These are phyloP conservation scores for Suillus sp. DNA, from an alignment of 768 basidiomycete species.

Conservation along the genomic window DNA sequence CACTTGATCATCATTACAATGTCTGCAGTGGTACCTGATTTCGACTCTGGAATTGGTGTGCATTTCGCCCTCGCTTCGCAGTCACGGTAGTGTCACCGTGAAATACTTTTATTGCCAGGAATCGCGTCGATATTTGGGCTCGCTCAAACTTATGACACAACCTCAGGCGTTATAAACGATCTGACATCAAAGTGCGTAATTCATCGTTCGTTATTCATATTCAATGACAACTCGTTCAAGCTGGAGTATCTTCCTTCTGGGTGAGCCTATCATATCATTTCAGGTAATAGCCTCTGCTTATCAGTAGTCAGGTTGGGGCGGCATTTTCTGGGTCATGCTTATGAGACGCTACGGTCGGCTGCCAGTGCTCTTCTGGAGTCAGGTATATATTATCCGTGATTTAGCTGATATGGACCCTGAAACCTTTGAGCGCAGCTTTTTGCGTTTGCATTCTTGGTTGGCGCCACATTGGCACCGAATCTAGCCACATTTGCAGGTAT, in stretches of 20 bases:
- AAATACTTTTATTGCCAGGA: slow-evolving; percentile 29
- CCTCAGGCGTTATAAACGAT: slow-evolving; percentile 50
- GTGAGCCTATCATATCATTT: slow-evolving; percentile 23
- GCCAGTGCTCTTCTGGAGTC: slow-evolving; percentile 35
- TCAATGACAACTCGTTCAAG: slow-evolving; percentile 18
- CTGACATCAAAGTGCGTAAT: slow-evolving; percentile 44
- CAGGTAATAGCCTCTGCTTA: not conserved
- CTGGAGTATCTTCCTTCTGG: slow-evolving; percentile 53
- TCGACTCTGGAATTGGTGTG: slow-evolving; percentile 52
- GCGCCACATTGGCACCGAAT: slow-evolving; percentile 53
- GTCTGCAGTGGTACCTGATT: slow-evolving; percentile 57
- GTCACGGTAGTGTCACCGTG: not conserved
- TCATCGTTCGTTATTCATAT: not conserved
- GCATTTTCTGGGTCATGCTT: slow-evolving; percentile 32
- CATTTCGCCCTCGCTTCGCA: not conserved
- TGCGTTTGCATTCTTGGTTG: slow-evolving; percentile 49
- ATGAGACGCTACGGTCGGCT: slow-evolving; percentile 34
- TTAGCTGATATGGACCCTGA: not conserved
- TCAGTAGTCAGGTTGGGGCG: slow-evolving; percentile 29
- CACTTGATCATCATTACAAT: slow-evolving; percentile 52
- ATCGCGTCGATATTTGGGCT: slow-evolving; percentile 55
- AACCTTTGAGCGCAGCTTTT: slow-evolving; percentile 33
- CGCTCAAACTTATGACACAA: slow-evolving; percentile 46
- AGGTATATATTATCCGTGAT: slow-evolving; percentile 14
- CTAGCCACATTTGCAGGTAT: slow-evolving; percentile 50